phyloP scores from a whole-genome alignment of 805 yeast species.

The Saccharomycopsis sp. region DNA sequence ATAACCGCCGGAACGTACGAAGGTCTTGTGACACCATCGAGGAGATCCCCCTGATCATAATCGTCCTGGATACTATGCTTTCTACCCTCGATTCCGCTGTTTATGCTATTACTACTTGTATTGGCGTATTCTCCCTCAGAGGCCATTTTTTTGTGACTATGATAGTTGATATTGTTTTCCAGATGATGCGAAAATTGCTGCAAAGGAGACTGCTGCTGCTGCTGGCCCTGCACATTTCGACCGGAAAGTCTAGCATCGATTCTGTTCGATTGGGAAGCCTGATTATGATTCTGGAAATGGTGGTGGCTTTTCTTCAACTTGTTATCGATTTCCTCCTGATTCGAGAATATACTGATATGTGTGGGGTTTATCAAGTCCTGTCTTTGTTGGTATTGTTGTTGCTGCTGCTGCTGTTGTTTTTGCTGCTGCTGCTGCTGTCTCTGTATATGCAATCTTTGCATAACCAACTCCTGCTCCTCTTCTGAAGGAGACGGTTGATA shows the following conservation, averaged over 20 bases:
- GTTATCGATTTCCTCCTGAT: constrained; percentile 12
- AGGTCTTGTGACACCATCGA: constrained; percentile 36
- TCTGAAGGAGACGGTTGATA: not conserved
- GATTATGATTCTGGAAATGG: constrained; percentile 5
- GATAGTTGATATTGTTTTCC: not conserved
- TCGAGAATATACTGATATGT: constrained; percentile 12
- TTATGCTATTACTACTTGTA: not conserved
- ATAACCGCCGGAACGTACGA: constrained; percentile 57
- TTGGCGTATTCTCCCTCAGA: not conserved
- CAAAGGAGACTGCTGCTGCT: not conserved
- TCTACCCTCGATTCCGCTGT: not conserved
- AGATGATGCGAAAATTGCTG: not conserved
- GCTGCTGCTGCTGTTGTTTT: not conserved
- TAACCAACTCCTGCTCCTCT: not conserved
- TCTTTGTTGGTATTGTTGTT: not conserved
- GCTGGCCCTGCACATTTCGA: not conserved
- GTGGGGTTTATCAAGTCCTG: constrained; percentile 6
- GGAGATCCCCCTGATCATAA: constrained; percentile 13
- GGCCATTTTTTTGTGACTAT: not conserved
- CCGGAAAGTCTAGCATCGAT: not conserved
- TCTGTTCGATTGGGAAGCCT: not conserved
- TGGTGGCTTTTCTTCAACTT: constrained; percentile 7
- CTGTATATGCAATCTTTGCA: not conserved
- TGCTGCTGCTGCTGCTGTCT: not conserved
- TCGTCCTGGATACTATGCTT: not conserved